These are phyloP conservation scores for Chaetomiaceae sp. DNA, from an alignment of 2,329 filamentous ascomycete species.

Conservation along the genomic window DNA sequence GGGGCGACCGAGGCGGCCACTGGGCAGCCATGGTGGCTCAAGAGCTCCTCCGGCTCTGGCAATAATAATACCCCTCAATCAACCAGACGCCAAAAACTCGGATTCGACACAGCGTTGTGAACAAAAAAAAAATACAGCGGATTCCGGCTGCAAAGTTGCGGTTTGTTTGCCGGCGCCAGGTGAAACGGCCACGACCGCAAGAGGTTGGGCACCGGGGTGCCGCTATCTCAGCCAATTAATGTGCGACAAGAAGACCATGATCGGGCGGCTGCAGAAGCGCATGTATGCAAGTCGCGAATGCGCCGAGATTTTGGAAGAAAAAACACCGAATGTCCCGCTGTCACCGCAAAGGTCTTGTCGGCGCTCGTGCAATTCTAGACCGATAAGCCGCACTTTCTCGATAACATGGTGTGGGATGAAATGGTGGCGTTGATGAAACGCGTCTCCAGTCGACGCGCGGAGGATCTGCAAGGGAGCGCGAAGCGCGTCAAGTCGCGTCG, in stretches of 20 bases:
- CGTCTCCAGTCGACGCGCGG: neutral
- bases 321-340: neutral
- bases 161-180: slow-evolving; percentile 15
- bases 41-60: neutral
- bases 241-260: slow-evolving; percentile 26
- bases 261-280: slow-evolving; percentile 22
- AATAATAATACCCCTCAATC: neutral
- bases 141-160: neutral
- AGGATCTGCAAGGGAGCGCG: slow-evolving; percentile 9
- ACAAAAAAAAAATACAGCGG: slow-evolving; percentile 1
- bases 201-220: slow-evolving; percentile 10
- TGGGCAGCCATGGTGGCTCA: slow-evolving; percentile 41
- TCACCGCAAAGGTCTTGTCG: neutral
- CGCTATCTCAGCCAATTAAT: slow-evolving; percentile 31
- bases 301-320: neutral
- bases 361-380: neutral
- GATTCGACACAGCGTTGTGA: slow-evolving; percentile 2
- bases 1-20: slow-evolving; percentile 65
- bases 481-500: slow-evolving; percentile 24
- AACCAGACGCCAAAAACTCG: neutral
- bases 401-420: slow-evolving; percentile 10
- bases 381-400: slow-evolving; percentile 15
- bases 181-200: slow-evolving; percentile 6
- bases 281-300: slow-evolving; percentile 9
- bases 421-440: slow-evolving; percentile 1